Evolutionary conservation across 768 basidiomycete genomes (phyloP), one percentile per base, ranked within the genome.

Genomic region (Pisolithus tinctorius): DNA sequence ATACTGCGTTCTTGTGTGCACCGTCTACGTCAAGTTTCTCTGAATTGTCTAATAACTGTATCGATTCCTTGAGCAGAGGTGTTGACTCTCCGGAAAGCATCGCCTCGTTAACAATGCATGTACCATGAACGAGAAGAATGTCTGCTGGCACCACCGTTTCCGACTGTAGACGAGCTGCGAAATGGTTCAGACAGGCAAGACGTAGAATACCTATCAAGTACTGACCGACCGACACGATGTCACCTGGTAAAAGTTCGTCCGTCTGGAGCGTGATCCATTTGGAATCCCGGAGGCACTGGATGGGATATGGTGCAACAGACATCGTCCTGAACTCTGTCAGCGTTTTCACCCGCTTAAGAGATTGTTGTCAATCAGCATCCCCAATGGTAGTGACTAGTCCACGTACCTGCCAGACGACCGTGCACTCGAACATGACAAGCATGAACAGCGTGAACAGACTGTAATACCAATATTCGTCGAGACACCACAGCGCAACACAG

Each of bases 391-490:
- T 47, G 13, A 2, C 4, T 14, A 4, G 34, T 52, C 16, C 27
- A 68, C 84, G 46, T 57, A 90, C 93, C 85, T 98, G 96, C 83
- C 89, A 98, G 29, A 98, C 95, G 23, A 96, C 93, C 1, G 96
- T 98, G 70, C 94, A 98, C 71, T 99, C 96, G 64, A 99, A 99
- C 56, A 96, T 87, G 44, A 99, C 73, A 34, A 99, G 77, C 96
- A 99, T 99, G 80, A 99, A 97, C 25, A 94, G 76, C 2, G 96
- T 98, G 73, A 99, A 99, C 38, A 99, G 68, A 50, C 88, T 88
- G 75, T 97, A 99, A 67, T 96, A 97, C 94, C 93, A 97, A 67
- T 98, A 99, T 66, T 98, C 96, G 61, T 99, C 96, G 60, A 99
- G 69, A 64, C 88, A 92, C 96, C 96, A 99, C 9, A 99, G 74